Evolutionary conservation across 805 yeast species (phyloP), one percentile per base, ranked within the genome.

Genomic region (Hanseniaspora lachancei): DNA sequence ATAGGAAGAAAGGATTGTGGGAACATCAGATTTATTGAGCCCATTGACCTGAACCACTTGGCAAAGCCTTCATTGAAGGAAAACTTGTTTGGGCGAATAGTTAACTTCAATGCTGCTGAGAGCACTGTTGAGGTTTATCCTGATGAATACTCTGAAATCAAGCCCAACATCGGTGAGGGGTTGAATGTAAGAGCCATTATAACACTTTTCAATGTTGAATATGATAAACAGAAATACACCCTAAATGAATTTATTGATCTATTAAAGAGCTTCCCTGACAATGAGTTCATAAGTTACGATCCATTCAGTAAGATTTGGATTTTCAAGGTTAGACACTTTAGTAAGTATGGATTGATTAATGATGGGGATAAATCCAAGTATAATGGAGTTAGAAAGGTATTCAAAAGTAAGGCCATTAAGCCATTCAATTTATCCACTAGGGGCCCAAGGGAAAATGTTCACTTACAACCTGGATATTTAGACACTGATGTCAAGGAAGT

Each of bases 271-370:
- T 69, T 74, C 60, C 75, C 73, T 36, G 95, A 89, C 6, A 87
- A 84, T 82, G 81, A 82, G 59, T 88, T 85, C 64, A 73, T 89
- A 15, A 82, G 89, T 5, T 89, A 82, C 64, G 89, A 85, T 62
- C 88, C 89, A 3, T 74, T 81, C 32, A 77, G 79, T 5, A 86
- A 87, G 38, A 68, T 77, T 5, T 89, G 89, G 88, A 80, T 83
- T 0, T 89, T 87, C 68, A 78, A 74, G 61, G 96, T 89, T 9
- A 81, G 84, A 61, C 98, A 93, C 71, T 93, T 93, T 64, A 88
- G 96, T 71, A 79, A 86, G 6, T 93, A 97, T 96, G 97, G 97
- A 7, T 69, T 93, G 40, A 75, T 83, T 60, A 87, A 82, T 27
- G 80, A 76, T 23, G 59, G 58, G 57, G 44, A 12, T 58, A 60